Evolutionary conservation across 257 asterid species (phyloP), one percentile per base, ranked within the genome.

Genomic region (Verbascum thapsus): DNA sequence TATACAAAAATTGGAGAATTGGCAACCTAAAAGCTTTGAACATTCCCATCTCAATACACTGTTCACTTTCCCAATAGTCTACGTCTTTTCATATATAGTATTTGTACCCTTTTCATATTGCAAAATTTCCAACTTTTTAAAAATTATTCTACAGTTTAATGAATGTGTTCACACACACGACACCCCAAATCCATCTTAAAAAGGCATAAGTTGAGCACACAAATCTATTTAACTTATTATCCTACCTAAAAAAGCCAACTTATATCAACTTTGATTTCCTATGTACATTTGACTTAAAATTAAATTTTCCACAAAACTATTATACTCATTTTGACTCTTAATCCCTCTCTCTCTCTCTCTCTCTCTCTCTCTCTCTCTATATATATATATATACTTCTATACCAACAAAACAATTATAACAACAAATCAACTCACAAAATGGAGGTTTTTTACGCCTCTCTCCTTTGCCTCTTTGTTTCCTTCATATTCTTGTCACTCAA

Each of bases 391-490:
- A 69, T 54, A 67, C 60, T 5, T 34, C 9, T 19, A 55, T 20
- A 8, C 50, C 56, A 8, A 0, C 8, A 3, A 32, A 39, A 34
- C 51, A 59, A 48, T 7, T 17, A 8, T 55, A 3, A 43, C 15
- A 7, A 52, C 10, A 15, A 17, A n/a, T 15, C 34, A 9, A 45
- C 10, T 0, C 54, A 56, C n/a, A 23, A 34, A 50, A 66, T 76
- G 73, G 79, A 77, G 76, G 32, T 65, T 57, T 60, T 64, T 53
- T 75, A 60, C 48, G 78, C 58, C 30, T 47, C 75, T 22, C 72
- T 79, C 67, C 74, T 79, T 15, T 55, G 79, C 70, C 63, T 79
- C 39, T 45, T 82, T 26, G 71, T 71, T 16, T 55, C 78, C 26
- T 44, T 63, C 9, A 47, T 71, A 22, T 65, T 72, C 53, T 61